phyloP scores from a whole-genome alignment of 257 asterid species.

The Nyctanthes arbortristis region DNA sequence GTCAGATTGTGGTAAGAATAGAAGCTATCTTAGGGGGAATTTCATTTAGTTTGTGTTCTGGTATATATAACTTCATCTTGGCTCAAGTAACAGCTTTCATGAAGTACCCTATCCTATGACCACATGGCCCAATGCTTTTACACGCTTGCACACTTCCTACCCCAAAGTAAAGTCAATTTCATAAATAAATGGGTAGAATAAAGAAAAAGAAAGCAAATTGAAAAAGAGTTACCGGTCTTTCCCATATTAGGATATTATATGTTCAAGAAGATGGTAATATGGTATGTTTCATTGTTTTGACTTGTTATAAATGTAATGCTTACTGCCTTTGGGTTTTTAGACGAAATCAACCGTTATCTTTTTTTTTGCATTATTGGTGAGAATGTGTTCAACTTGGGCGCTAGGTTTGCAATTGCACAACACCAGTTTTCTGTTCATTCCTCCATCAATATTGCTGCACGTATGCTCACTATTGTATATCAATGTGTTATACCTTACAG shows the following conservation, averaged over 20 bases:
- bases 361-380: background rate
- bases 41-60: background rate
- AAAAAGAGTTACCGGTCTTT: slow-evolving; percentile 5
- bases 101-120: background rate
- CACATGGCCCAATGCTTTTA: background rate
- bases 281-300: background rate
- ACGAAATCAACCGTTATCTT: background rate
- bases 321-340: background rate
- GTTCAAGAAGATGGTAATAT: background rate
- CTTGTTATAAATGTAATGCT: background rate
- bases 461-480: slow-evolving; percentile 18
- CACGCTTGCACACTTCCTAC: background rate
- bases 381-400: background rate
- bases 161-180: background rate
- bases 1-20: background rate
- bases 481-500: slow-evolving; percentile 43
- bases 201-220: background rate
- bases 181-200: background rate
- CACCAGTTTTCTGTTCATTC: slow-evolving; percentile 1
- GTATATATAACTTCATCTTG: slow-evolving; percentile 3
- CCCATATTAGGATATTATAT: too few relatives aligned
- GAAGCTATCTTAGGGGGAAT: background rate
- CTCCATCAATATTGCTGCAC: slow-evolving; percentile 9
- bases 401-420: slow-evolving; percentile 9
- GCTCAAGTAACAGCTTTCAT: slow-evolving; percentile 6